phyloP scores from a whole-genome alignment of 2,329 filamentous ascomycete species.

The Chaetothyriales sp. region DNA sequence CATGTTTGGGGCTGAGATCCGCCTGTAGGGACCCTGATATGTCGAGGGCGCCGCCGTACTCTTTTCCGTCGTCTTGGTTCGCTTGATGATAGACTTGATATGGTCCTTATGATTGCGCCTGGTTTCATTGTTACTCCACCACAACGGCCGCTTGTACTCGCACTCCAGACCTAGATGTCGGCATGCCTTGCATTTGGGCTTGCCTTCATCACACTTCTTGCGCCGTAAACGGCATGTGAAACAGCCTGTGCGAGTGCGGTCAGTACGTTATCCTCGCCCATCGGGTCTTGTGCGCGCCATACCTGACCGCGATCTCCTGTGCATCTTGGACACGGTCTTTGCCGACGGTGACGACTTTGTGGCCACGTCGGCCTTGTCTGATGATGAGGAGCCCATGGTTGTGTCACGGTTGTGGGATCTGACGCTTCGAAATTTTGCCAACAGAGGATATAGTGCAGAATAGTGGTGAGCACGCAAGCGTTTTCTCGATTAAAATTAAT shows the following conservation, averaged over 20 bases:
- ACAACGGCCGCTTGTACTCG: conserved; percentile 92
- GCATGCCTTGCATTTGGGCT: conserved; percentile 51
- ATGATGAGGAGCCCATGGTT: conserved; percentile 14
- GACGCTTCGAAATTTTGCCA: not conserved
- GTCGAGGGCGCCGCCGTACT: conserved; percentile 21
- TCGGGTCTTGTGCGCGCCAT: conserved; percentile 29
- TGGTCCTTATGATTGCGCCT: conserved; percentile 77
- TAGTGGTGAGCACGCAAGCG: not conserved
- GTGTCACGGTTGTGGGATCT: not conserved
- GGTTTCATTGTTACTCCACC: conserved; percentile 92
- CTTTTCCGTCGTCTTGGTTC: conserved; percentile 89
- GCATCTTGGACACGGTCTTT: conserved; percentile 59
- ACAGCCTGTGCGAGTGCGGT: conserved; percentile 36
- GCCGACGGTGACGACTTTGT: conserved; percentile 23
- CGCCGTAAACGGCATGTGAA: conserved; percentile 54
- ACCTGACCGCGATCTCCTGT: conserved; percentile 91
- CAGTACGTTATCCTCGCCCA: not conserved
- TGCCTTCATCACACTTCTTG: conserved; percentile 58
- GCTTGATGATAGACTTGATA: conserved; percentile 96
- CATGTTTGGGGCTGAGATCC: conserved; percentile 31
- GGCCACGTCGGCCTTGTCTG: conserved; percentile 15
- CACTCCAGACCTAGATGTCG: conserved; percentile 66
- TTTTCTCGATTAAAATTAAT: not conserved
- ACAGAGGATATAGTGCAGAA: not conserved
- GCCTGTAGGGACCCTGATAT: not conserved